These are phyloP conservation scores for Akanthomyces uredinophilus DNA, from an alignment of 2,329 filamentous ascomycete species.

Conservation along the genomic window DNA sequence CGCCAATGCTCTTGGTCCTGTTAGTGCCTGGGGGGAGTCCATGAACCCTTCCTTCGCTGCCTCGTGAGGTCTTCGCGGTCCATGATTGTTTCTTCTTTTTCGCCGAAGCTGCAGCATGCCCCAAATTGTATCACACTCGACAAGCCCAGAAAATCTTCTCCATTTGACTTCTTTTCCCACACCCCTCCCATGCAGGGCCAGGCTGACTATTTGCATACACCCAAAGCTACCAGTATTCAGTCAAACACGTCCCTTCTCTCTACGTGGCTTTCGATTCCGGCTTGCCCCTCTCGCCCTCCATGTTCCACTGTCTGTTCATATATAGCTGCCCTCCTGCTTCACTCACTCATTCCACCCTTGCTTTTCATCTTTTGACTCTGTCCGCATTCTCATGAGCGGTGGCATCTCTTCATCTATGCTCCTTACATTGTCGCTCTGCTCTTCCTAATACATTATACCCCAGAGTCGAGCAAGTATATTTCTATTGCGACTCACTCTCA, in stretches of 20 bases:
- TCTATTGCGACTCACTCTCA: neutral
- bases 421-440: neutral
- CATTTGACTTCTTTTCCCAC: neutral
- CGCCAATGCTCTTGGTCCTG: neutral
- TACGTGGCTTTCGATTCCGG: neutral
- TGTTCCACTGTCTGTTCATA: neutral
- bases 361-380: neutral
- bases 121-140: neutral
- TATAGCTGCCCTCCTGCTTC: constrained; percentile 9
- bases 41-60: neutral
- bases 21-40: neutral
- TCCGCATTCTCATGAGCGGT: constrained; percentile 3
- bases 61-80: neutral
- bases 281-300: neutral
- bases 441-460: constrained; percentile 6
- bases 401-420: neutral
- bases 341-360: neutral
- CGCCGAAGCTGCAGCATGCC: neutral
- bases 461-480: constrained; percentile 10
- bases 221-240: neutral
- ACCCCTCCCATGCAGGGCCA: neutral
- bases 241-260: neutral
- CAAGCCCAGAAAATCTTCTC: neutral
- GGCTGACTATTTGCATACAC: neutral
- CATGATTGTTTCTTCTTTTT: neutral